Conservation (phyloP, 305 asterid species). For the Fraxinus platypoda region DNA sequence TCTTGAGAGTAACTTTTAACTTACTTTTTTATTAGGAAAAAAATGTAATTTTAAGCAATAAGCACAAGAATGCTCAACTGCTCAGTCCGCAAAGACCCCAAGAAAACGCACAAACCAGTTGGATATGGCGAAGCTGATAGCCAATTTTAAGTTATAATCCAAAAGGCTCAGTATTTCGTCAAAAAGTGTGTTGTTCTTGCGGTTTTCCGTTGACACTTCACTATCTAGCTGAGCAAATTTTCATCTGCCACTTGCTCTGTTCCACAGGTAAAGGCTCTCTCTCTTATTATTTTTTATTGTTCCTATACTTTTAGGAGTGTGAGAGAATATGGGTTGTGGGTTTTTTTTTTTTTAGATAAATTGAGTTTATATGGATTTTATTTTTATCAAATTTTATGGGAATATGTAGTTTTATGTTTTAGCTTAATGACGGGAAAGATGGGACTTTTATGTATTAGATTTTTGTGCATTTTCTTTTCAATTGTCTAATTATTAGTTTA, state of each 20-base stretch:
- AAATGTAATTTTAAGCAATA: too few relatives aligned
- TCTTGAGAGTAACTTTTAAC: too few relatives aligned
- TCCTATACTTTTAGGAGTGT: background rate
- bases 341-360: background rate
- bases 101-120: background rate
- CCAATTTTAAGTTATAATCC: background rate
- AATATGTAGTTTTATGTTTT: background rate
- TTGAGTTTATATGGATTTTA: background rate
- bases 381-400: background rate
- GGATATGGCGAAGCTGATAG: background rate
- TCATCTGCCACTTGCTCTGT: background rate
- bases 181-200: background rate
- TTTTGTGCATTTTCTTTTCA: background rate
- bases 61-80: too few relatives aligned
- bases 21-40: too few relatives aligned
- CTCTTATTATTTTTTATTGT: background rate
- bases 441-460: background rate
- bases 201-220: background rate
- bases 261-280: background rate
- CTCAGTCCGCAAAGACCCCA: background rate
- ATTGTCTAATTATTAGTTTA: background rate
- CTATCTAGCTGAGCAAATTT: background rate
- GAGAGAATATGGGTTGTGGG: background rate
- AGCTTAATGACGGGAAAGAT: background rate
- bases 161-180: background rate